Evolutionary conservation across 73 alveolate genomes (phyloP).

Genomic region (Uronychia binucleata): DNA sequence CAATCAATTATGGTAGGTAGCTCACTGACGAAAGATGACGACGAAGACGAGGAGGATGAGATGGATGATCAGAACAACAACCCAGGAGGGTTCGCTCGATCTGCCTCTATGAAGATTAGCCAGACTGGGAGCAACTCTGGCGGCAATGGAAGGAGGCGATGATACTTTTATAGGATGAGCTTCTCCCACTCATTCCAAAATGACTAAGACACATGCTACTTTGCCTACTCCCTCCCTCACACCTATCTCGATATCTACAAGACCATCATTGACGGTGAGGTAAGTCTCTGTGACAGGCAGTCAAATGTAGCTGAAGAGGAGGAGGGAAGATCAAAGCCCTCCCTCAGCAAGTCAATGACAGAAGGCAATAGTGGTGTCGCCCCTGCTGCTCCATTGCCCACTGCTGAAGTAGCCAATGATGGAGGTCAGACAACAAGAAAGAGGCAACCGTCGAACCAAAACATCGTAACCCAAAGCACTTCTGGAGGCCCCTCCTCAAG

Average conservation of each 20-base stretch:
- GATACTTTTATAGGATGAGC: constrained; percentile 19
- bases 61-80: too few species aligned
- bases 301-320: neutral
- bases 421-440: too few species aligned
- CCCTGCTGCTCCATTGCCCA: too few species aligned
- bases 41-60: constrained; percentile 54
- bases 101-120: too few species aligned
- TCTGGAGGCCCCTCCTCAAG: too few species aligned
- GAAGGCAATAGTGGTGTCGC: too few species aligned
- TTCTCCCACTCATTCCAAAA: constrained; percentile 7
- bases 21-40: too few species aligned
- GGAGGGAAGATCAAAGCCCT: neutral
- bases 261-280: neutral
- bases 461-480: too few species aligned
- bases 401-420: too few species aligned
- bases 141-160: constrained; percentile 7
- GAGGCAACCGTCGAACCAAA: too few species aligned
- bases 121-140: too few species aligned
- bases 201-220: constrained; percentile 16
- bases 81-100: too few species aligned
- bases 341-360: neutral
- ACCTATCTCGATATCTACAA: constrained; percentile 8
- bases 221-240: constrained; percentile 20
- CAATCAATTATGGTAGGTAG: constrained; percentile 27
- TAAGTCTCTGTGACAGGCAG: neutral